Percentiles rank a stretch among this genome's conserved stretches.
phyloP scores from a whole-genome alignment of 2,329 filamentous ascomycete species.

The Clonostachys rhizophaga region DNA sequence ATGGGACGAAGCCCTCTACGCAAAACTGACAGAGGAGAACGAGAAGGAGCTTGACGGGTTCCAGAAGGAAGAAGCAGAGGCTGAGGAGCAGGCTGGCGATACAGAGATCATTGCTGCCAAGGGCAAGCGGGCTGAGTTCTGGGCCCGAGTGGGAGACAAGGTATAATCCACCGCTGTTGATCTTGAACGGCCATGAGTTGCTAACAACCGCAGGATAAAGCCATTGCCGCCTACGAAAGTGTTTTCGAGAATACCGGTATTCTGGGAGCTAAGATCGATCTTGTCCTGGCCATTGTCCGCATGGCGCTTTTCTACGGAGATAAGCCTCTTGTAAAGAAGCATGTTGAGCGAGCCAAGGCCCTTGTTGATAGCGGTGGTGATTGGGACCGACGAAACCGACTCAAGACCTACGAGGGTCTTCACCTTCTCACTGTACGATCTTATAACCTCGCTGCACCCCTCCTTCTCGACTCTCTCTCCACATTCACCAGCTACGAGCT shows the following conservation, averaged over 20 bases:
- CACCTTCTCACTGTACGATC: constrained; percentile 90
- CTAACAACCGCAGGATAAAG: constrained; percentile 68
- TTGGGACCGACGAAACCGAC: constrained; percentile 95
- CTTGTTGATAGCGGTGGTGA: constrained; percentile 94
- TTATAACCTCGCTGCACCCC: constrained; percentile 82
- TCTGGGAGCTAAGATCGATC: constrained; percentile 93
- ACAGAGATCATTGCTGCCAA: constrained; percentile 90
- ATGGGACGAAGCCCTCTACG: constrained; percentile 89
- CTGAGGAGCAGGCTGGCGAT: constrained; percentile 91
- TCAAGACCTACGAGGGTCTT: constrained; percentile 97
- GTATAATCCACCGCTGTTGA: constrained; percentile 35
- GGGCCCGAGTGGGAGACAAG: constrained; percentile 94
- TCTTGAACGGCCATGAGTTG: neutral
- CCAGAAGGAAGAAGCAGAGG: constrained; percentile 88
- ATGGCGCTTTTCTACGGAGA: constrained; percentile 96
- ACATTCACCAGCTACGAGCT: constrained; percentile 99
- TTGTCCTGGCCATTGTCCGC: constrained; percentile 93
- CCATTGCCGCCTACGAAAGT: constrained; percentile 85
- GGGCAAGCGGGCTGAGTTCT: constrained; percentile 95
- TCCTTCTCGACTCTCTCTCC: constrained; percentile 93
- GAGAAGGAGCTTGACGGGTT: constrained; percentile 71
- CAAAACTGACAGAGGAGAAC: constrained; percentile 71
- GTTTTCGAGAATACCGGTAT: constrained; percentile 97
- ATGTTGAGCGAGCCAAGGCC: constrained; percentile 81
- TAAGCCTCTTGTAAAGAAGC: constrained; percentile 87